Conservation (phyloP, 176 grass and related monocot species). For the Rhynchospora breviuscula region DNA sequence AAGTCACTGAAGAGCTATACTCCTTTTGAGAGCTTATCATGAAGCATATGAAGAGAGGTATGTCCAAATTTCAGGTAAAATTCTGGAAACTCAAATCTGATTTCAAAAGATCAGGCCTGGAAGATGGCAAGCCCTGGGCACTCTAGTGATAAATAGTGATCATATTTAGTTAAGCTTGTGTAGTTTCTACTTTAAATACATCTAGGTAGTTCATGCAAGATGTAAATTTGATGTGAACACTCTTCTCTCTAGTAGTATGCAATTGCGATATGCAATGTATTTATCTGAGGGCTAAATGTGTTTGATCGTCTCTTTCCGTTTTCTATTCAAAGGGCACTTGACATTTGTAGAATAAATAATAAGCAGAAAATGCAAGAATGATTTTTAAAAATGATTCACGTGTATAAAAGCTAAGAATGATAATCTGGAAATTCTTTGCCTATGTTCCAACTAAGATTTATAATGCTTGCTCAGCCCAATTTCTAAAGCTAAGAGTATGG, state of each 20-base stretch:
- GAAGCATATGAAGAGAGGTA: conserved; percentile 2
- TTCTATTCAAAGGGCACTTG: not conserved
- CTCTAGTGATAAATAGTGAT: not conserved
- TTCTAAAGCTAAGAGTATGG: not conserved
- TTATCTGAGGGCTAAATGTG: not conserved
- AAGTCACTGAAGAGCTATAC: conserved; percentile 46
- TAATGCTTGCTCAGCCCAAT: not conserved
- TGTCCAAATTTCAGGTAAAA: not conserved
- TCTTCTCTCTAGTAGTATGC: not conserved
- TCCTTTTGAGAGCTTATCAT: conserved; percentile 54
- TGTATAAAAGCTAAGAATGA: no score
- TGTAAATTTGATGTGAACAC: conserved; percentile 1
- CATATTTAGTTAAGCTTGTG: not conserved
- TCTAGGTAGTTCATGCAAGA: not conserved
- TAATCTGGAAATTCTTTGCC: not conserved
- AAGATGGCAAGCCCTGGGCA: not conserved
- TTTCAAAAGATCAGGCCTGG: not conserved
- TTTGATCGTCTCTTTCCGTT: not conserved
- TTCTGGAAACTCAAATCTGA: not conserved
- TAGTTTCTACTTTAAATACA: conserved; percentile 2
- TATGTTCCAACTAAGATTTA: not conserved
- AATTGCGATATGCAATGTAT: not conserved
- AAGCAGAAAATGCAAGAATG: no score
- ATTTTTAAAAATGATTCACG: no score
- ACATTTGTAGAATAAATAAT: no score